phyloP scores from a whole-genome alignment of 371 early-diverging fungal genomes.

The Apophysomyces sp. region DNA sequence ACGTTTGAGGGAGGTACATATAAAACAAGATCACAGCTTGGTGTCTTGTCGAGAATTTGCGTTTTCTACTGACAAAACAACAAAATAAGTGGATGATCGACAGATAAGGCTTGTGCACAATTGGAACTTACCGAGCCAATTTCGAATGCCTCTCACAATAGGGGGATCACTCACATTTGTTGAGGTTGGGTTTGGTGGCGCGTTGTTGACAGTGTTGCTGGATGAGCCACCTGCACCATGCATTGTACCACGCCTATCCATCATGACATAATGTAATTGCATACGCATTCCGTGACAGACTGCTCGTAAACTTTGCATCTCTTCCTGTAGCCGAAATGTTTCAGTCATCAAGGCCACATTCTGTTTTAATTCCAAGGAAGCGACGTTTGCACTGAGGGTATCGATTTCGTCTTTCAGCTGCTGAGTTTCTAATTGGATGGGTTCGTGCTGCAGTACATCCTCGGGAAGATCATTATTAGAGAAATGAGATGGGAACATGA shows the following conservation, averaged over 20 bases:
- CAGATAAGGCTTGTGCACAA: too few relatives aligned
- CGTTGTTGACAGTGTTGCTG: slow-evolving; percentile 6
- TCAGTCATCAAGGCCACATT: slow-evolving; percentile 72
- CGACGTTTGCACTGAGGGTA: slow-evolving; percentile 54
- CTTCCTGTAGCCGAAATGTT: slow-evolving; percentile 67
- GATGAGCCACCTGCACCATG: slow-evolving; percentile 6
- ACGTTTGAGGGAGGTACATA: neutral
- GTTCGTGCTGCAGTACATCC: slow-evolving; percentile 1
- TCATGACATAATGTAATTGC: slow-evolving; percentile 68
- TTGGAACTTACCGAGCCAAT: slow-evolving; percentile 37
- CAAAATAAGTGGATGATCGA: neutral
- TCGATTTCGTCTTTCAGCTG: slow-evolving; percentile 60
- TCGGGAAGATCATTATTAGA: slow-evolving; percentile 23
- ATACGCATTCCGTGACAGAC: slow-evolving; percentile 66
- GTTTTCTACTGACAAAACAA: slow-evolving; percentile 12
- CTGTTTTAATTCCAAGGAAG: slow-evolving; percentile 65
- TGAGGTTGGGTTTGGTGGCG: slow-evolving; percentile 1
- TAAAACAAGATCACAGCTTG: slow-evolving; percentile 20
- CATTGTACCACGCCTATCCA: slow-evolving; percentile 45
- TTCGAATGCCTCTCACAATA: slow-evolving; percentile 18
- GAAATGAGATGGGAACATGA: slow-evolving; percentile 43
- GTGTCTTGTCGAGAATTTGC: slow-evolving; percentile 37
- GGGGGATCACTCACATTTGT: slow-evolving; percentile 6
- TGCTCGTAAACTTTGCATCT: slow-evolving; percentile 62
- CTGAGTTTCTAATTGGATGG: slow-evolving; percentile 44